Evolutionary conservation across 1,284 basidiomycete species (phyloP), one percentile per base, ranked within the genome.

Genomic region (Ustilago sp.): DNA sequence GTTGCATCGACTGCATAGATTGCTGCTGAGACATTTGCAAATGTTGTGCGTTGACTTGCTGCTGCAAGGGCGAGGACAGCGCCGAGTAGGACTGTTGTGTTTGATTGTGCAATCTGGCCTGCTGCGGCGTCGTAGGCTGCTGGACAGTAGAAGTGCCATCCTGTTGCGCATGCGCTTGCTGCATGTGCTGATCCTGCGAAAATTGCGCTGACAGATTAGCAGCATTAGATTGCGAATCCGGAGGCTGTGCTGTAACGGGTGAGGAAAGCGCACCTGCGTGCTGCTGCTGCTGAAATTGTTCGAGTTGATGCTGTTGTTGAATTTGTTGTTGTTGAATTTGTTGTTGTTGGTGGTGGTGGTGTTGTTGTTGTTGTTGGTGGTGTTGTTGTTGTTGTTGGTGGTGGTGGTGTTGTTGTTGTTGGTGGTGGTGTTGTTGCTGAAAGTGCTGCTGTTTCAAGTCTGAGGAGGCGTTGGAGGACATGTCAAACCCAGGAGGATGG

Each of bases 401-500:
- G 19, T 19, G 19, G 23, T 23, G 23, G 23, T 23, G n/a, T n/a
- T n/a, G n/a, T n/a, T n/a, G n/a, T n/a, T n/a, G n/a, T n/a, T n/a
- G 23, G 23, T 23, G 23, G 23, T 23, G 23, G 23, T 23, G 23
- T 23, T 23, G 23, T 68, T 66, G 57, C 13, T 73, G 66, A 38
- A 60, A 53, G 11, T 58, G 65, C 59, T 71, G 68, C 53, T 70
- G 68, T 50, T 74, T 68, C 50, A 58, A 47, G 31, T 67, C 65
- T 34, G 59, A 23, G n/a, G 68, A 55, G 8, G 59, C 51, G 50
- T 43, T 50, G 11, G 59, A 50, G 17, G 58, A 32, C 35, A 59
- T 50, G 28, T 63, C 70, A 45, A 64, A 58, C 2, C 52, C 65
- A 4, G 64, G 47, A 34, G 60, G 52, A 50, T 67, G 73, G 8